Percentiles rank a stretch among this genome's conserved stretches.
Evolutionary conservation across 768 basidiomycete genomes (phyloP).

Genomic region (Pleurotus platypus): DNA sequence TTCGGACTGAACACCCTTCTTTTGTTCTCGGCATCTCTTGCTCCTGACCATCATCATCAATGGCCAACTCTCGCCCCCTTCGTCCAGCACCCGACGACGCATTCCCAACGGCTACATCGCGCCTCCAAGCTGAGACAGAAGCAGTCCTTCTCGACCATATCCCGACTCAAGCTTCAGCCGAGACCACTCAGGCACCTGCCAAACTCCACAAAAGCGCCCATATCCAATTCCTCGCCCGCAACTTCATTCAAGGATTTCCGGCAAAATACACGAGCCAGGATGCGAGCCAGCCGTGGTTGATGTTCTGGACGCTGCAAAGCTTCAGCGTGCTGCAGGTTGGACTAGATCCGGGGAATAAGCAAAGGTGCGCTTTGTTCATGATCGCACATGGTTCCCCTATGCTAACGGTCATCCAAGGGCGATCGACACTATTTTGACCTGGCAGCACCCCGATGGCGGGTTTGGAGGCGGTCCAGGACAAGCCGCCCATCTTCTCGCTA

Average conservation of each 20-base stretch:
- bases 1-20: too few relatives aligned
- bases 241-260: conserved; percentile 79
- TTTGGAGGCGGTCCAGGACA: conserved; percentile 93
- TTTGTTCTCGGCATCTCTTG: too few relatives aligned
- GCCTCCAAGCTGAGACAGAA: conserved; percentile 64
- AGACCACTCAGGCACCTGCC: conserved; percentile 18
- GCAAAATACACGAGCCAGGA: conserved; percentile 79
- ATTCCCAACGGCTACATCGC: conserved; percentile 62
- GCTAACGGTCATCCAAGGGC: conserved; percentile 43
- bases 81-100: conserved; percentile 49
- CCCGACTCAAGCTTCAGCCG: conserved; percentile 21
- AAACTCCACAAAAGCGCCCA: conserved; percentile 62
- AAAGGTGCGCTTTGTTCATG: conserved; percentile 43
- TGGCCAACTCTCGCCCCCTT: conserved; percentile 4
- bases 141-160: conserved; percentile 52
- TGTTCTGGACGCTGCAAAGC: conserved; percentile 90
- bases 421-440: conserved; percentile 75
- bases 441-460: conserved; percentile 85
- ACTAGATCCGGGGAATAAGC: conserved; percentile 73
- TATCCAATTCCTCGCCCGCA: conserved; percentile 70
- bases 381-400: neutral
- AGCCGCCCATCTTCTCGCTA: conserved; percentile 81
- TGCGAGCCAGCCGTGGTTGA: conserved; percentile 92
- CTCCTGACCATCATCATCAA: too few relatives aligned
- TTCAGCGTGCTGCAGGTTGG: conserved; percentile 77